These are phyloP conservation scores for Achaetomiella virescens DNA, from an alignment of 495 filamentous ascomycete species.

Conservation along the genomic window DNA sequence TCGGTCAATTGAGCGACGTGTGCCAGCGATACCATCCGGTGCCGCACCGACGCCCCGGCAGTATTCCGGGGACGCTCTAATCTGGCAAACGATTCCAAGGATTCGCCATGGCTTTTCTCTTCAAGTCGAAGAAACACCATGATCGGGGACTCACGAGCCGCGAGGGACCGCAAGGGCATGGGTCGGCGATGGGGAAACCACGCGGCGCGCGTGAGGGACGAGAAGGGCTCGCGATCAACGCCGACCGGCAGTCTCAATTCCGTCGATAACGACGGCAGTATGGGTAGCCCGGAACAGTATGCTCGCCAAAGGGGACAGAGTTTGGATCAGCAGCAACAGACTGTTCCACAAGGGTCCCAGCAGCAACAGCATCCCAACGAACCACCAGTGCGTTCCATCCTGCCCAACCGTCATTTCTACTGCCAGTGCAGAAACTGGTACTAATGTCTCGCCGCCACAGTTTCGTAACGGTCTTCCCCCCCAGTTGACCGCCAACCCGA, in stretches of 20 bases:
- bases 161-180: slow-evolving; percentile 38
- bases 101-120: slow-evolving; percentile 62
- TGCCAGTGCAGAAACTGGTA: neutral
- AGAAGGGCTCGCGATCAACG: slow-evolving; percentile 46
- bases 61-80: slow-evolving; percentile 2
- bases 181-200: slow-evolving; percentile 31
- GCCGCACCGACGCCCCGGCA: neutral
- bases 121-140: slow-evolving; percentile 64
- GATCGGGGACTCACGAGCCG: slow-evolving; percentile 41
- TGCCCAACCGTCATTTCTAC: neutral
- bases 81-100: neutral
- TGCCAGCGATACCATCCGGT: neutral
- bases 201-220: slow-evolving; percentile 40
- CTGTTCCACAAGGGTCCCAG: slow-evolving; percentile 17
- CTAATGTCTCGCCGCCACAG: slow-evolving; percentile 24
- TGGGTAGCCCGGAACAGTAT: slow-evolving; percentile 48
- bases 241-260: slow-evolving; percentile 52
- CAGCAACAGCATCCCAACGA: slow-evolving; percentile 32
- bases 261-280: slow-evolving; percentile 40
- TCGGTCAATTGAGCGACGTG: slow-evolving; percentile 14
- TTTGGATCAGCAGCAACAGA: slow-evolving; percentile 32
- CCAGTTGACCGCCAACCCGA: slow-evolving; percentile 33
- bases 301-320: slow-evolving; percentile 34
- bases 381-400: slow-evolving; percentile 37
- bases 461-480: slow-evolving; percentile 39